Evolutionary conservation across 306 rosid genomes (phyloP).

Genomic region (Vigna hirtella): DNA sequence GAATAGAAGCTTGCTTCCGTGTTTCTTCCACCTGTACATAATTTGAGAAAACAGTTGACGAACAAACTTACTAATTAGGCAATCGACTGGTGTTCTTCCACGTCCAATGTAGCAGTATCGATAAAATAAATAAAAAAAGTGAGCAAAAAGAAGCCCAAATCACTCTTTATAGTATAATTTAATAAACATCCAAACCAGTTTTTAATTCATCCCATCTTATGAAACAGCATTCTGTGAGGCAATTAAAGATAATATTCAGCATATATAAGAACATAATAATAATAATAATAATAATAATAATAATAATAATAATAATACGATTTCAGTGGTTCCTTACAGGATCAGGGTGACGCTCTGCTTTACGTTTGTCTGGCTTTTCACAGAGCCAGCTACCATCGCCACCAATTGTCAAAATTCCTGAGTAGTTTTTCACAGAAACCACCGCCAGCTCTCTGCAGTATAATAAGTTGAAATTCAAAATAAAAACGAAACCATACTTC

Average conservation of each 20-base stretch:
- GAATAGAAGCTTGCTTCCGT: constrained; percentile 71
- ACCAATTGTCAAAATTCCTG: constrained; percentile 68
- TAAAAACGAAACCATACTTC: constrained; percentile 4
- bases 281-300: background rate
- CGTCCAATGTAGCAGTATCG: constrained; percentile 5
- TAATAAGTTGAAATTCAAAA: constrained; percentile 21
- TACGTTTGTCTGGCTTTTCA: constrained; percentile 60
- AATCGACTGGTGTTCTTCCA: constrained; percentile 18
- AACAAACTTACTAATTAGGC: constrained; percentile 10
- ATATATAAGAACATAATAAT: background rate
- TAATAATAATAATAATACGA: constrained; percentile 20
- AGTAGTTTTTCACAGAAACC: constrained; percentile 74
- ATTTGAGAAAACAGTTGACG: constrained; percentile 10
- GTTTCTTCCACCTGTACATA: constrained; percentile 71
- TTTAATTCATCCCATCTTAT: constrained; percentile 14
- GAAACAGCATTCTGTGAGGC: background rate
- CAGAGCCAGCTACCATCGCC: constrained; percentile 74
- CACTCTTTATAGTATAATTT: background rate
- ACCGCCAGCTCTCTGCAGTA: constrained; percentile 67
- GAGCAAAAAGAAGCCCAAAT: constrained; percentile 29
- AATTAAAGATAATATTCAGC: background rate
- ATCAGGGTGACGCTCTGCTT: constrained; percentile 62
- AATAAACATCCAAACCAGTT: constrained; percentile 24
- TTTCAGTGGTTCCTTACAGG: constrained; percentile 62
- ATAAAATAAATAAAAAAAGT: background rate